Percentiles rank a stretch among this genome's conserved stretches.
Evolutionary conservation across 1,139 yeast species (phyloP).

Genomic region (Arxiozyma bovina): DNA sequence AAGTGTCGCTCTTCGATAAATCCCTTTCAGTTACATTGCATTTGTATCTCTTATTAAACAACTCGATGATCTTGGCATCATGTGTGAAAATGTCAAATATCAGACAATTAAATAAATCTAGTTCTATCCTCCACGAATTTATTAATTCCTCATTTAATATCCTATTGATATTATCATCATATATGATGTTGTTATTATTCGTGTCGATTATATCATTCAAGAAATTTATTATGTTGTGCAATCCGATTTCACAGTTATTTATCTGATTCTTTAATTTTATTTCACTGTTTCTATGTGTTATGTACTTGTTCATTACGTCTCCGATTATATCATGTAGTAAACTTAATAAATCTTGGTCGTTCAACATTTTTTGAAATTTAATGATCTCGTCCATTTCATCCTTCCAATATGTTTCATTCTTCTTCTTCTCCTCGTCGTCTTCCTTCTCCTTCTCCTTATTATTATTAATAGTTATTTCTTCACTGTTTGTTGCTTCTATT

Average conservation of each 20-base stretch:
- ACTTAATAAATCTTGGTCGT: not conserved
- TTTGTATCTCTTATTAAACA: slow-evolving; percentile 9
- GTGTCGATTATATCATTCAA: not conserved
- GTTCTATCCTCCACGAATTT: slow-evolving; percentile 18
- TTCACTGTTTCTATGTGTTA: not conserved
- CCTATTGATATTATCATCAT: slow-evolving; percentile 2
- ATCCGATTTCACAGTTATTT: slow-evolving; percentile 1
- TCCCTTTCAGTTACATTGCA: slow-evolving; percentile 6
- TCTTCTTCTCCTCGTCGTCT: not conserved
- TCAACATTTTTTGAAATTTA: not conserved
- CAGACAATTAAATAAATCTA: slow-evolving; percentile 16
- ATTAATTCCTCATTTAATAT: slow-evolving; percentile 16
- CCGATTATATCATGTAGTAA: not conserved
- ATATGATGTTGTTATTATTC: not conserved
- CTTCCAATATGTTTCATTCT: not conserved
- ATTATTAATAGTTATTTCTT: not conserved
- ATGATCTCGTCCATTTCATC: slow-evolving; percentile 1
- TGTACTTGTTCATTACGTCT: not conserved
- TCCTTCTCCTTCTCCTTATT: not conserved
- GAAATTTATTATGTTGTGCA: slow-evolving; percentile 1
- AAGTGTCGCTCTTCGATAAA: slow-evolving; percentile 12
- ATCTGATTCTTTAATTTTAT: not conserved
- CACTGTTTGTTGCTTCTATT: not conserved
- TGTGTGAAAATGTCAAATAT: slow-evolving; percentile 13
- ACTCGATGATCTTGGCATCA: slow-evolving; percentile 8